These are phyloP conservation scores for Zygoascus flipseniorum DNA, from an alignment of 805 yeast genomes.

Conservation along the genomic window DNA sequence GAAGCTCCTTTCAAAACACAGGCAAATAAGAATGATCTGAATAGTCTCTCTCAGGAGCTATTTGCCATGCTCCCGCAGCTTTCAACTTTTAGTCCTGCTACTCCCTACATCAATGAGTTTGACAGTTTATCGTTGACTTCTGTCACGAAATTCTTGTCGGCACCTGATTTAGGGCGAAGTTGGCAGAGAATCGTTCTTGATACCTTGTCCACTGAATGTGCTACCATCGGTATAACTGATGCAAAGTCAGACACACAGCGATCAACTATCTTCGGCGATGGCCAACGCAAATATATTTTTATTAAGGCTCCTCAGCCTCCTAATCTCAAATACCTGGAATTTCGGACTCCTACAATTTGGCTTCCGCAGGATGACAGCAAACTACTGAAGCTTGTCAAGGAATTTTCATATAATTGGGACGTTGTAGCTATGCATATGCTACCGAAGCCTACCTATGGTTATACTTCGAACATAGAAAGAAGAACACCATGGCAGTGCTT, in stretches of 20 bases:
- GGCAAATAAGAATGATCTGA: conserved; percentile 13
- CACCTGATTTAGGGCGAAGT: conserved; percentile 19
- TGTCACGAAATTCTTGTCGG: conserved; percentile 24
- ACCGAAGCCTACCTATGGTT: conserved; percentile 55
- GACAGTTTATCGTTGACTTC: conserved; percentile 24
- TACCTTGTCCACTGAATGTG: not conserved
- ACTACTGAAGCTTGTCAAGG: conserved; percentile 72
- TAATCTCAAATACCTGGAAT: conserved; percentile 64
- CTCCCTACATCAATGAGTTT: conserved; percentile 19
- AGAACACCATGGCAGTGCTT: conserved; percentile 99
- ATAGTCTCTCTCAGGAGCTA: conserved; percentile 18
- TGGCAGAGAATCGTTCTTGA: conserved; percentile 29
- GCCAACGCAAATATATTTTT: conserved; percentile 18
- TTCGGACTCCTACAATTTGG: conserved; percentile 92
- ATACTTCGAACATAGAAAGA: conserved; percentile 82
- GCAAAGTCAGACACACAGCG: not conserved
- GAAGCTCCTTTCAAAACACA: conserved; percentile 15
- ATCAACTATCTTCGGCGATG: conserved; percentile 15
- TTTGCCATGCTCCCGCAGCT: conserved; percentile 18
- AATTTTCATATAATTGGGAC: conserved; percentile 89
- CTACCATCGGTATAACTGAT: not conserved
- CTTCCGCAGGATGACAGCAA: conserved; percentile 85
- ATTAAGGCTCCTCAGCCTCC: conserved; percentile 92
- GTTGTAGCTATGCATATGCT: conserved; percentile 76
- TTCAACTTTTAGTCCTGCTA: conserved; percentile 11